phyloP scores from a whole-genome alignment of 1,284 basidiomycete genomes.

The Tilletia setariae region DNA sequence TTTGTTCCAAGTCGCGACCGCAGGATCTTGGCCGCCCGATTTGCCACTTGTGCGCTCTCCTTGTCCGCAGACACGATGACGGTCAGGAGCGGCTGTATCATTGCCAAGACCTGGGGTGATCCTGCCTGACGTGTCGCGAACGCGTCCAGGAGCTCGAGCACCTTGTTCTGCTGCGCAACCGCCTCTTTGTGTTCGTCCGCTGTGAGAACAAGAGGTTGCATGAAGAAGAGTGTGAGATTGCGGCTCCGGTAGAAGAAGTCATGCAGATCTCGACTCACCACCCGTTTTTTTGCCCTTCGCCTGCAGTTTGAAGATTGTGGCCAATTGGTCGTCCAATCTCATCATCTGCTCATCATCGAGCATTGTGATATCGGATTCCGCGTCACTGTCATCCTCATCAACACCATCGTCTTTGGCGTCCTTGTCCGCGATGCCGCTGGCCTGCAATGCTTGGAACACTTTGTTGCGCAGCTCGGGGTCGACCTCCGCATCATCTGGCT shows the following conservation, averaged over 20 bases:
- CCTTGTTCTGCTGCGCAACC: constrained; percentile 85
- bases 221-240: too few species aligned
- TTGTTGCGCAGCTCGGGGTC: constrained; percentile 67
- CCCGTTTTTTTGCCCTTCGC: constrained; percentile 65
- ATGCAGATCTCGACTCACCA: constrained; percentile 57
- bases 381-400: constrained; percentile 55
- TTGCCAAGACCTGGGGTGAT: constrained; percentile 63
- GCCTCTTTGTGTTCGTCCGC: constrained; percentile 28
- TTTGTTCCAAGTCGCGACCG: constrained; percentile 59
- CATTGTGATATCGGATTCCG: constrained; percentile 29
- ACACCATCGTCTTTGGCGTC: constrained; percentile 49
- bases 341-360: constrained; percentile 87
- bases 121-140: constrained; percentile 73
- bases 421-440: constrained; percentile 66
- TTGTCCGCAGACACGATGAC: constrained; percentile 58
- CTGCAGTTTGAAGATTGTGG: constrained; percentile 75
- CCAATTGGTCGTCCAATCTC: constrained; percentile 87
- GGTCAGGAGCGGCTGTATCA: constrained; percentile 73
- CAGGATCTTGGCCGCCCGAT: constrained; percentile 77
- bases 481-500: constrained; percentile 57
- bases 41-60: constrained; percentile 72
- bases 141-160: constrained; percentile 83
- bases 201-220: constrained; percentile 48
- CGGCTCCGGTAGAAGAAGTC: neutral
- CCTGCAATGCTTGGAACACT: constrained; percentile 73